Base-by-base conservation (phyloP, 805 yeast genomes). In the Spathaspora sp. region DNA sequence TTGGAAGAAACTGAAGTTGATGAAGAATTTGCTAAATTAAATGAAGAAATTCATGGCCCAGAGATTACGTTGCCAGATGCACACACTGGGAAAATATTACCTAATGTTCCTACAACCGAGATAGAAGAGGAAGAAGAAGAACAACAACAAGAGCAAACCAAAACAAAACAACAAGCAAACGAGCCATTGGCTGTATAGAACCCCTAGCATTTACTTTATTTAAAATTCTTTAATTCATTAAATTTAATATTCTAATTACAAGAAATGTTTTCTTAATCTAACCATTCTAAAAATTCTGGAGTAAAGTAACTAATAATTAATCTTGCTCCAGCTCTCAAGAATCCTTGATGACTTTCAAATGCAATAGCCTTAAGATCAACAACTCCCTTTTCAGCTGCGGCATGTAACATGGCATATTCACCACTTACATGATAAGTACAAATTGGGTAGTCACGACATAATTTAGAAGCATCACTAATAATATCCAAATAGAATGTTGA, bases 381-480 rank as follows among this genome's bases (percentile, higher is more conserved):
- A 54, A 92, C 80, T 39, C 96, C 96, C 77, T 91, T 91, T 63
- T 91, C 97, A 29, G 97, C 97, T 49, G 97, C 98, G 7, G 99
- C 99, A 65, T 92, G 96, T 57, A 94, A 70, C 99, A 94, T 94
- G 31, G 98, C 97, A 64, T 81, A 94, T 71, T 94, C 99, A 42
- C 99, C 99, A 66, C 93, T 84, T 20, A 94, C 99, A 69, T 94
- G 99, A 70, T 94, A 94, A 26, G 96, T 92, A 62, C 97, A 90
- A 49, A 94, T 75, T 26, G 99, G 99, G 60, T 87, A 82, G 66
- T 94, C 94, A 48, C 73, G 69, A 63, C 96, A 89, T 49, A 92
- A 77, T 61, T 81, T 84, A 39, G 92, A 76, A 0, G 99, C 97
- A 63, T 94, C 97, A 51, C 86, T 78, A 70, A 94, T 87, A 49